Evolutionary conservation across 176 grass and related monocot species (phyloP), one percentile per base, ranked within the genome.

Genomic region (Cocos nucifera): DNA sequence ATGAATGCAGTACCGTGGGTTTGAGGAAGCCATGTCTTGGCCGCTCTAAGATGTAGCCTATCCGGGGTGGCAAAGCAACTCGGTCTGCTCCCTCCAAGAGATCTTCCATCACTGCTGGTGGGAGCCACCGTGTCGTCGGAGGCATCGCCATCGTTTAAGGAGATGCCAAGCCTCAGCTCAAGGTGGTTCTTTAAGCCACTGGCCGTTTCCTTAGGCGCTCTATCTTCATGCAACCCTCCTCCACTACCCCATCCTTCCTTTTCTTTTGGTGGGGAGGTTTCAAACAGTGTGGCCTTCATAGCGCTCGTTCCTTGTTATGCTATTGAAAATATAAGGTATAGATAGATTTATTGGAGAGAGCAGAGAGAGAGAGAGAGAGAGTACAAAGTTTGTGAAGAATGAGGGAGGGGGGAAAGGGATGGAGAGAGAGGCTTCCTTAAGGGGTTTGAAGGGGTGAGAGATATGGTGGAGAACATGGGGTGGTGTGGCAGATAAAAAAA

Each of bases 101-200:
- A 14, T 44, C 3, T 14, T 44, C 35, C 35, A 12, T 44, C 35
- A 12, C 35, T 83, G 66, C 18, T 5, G 17, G 16, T 35, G 39
- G 62, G 63, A 4, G 20, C 4, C 2, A 26, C 49, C 4, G 48
- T 52, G 8, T 30, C 53, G 15, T 72, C 56, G 16, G 19, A 2
- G 50, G 7, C 3, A 23, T 23, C 23, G 23, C 23, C 23, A 26
- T 59, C 26, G 1, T 54, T 58, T 14, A 76, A 72, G 57, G 86
- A 86, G 53, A 96, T 90, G 67, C 83, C 80, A 2, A 96, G 86
- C 22, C 86, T 87, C 24, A 96, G 81, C 56, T 96, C 91, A 21
- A 96, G 75, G 30, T 90, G 67, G 72, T 19, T 57, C 6, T 84
- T 22, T 56, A 80, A 67, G 53, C 67, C 65, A 4, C 59, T 65